Percentiles rank a stretch among this genome's conserved stretches.
These are phyloP conservation scores for Suhomyces sp. DNA, from an alignment of 805 yeast species.

Conservation along the genomic window DNA sequence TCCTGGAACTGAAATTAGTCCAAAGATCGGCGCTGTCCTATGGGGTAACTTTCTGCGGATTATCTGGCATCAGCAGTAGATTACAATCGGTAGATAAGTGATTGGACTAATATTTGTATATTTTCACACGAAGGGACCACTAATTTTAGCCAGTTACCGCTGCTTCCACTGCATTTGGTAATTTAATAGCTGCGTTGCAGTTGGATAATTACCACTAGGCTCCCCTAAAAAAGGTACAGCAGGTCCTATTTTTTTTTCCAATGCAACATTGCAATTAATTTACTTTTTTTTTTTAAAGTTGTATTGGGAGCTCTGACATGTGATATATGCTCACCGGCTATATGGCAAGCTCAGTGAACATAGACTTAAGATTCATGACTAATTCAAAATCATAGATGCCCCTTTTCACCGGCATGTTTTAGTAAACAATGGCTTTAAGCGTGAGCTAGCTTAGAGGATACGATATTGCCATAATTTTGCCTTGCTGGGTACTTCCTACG, in stretches of 20 bases:
- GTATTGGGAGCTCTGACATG: neutral
- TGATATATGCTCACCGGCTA: neutral
- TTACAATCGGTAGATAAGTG: neutral
- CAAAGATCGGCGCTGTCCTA: neutral
- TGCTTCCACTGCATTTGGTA: neutral
- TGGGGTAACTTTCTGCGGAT: neutral
- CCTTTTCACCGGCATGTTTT: neutral
- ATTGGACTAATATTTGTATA: neutral
- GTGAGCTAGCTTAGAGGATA: neutral
- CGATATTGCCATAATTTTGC: neutral
- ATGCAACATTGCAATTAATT: neutral
- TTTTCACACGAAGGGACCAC: neutral
- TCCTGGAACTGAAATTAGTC: neutral
- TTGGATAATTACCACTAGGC: neutral
- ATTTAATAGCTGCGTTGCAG: neutral
- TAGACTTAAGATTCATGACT: neutral
- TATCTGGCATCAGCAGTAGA: neutral
- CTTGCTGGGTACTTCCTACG: neutral
- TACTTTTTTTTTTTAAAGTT: neutral
- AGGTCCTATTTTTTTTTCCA: neutral
- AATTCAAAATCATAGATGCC: neutral
- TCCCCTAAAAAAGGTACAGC: neutral
- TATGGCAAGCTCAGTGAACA: neutral
- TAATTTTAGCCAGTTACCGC: neutral
- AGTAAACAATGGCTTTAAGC: neutral